Evolutionary conservation across 805 yeast species (phyloP), one percentile per base, ranked within the genome.

Genomic region (Starmera caribaea): DNA sequence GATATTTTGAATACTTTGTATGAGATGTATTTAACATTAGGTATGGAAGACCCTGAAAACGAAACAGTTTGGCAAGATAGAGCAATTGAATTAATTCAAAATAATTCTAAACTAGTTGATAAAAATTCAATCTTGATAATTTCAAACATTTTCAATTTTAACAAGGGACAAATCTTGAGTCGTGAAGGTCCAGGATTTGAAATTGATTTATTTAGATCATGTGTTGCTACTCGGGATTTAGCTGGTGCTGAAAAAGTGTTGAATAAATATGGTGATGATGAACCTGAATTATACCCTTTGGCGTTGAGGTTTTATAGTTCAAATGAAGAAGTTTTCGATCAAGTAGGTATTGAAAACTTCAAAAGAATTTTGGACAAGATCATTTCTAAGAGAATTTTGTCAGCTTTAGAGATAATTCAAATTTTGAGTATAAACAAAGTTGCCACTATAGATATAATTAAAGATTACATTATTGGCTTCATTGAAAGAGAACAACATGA

Each of bases 321-420:
- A 0, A 62, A 72, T 2, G 71, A 71, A 32, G 65, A 64, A 3
- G 59, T 79, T 3, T 71, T 75, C 44, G 61, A 68, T 3, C 59
- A 63, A 30, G 70, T 82, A 6, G 76, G 84, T 1, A 69, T 71
- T 13, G 63, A 62, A 21, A 70, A 71, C 34, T 63, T 71, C 36
- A 59, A 62, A 38, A 53, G 55, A 14, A 62, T 89, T 1, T 57
- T 90, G 15, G 61, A 71, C 24, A 69, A 66, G 41, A 71, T 85
- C 36, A 70, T 74, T 36, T 55, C 63, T 3, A 61, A 65, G 13
- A 71, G 74, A 36, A 54, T 82, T 13, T 66, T 85, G 61, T 68
- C 94, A 0, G 83, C 94, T 0, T 58, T 86, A 15, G 96, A 89
- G 47, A 63, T 92, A 2, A 66, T 90, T n/a, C 79, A 81, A 45